Base-by-base conservation (phyloP, 805 yeast species). In the Nakazawaea molendinolei region DNA sequence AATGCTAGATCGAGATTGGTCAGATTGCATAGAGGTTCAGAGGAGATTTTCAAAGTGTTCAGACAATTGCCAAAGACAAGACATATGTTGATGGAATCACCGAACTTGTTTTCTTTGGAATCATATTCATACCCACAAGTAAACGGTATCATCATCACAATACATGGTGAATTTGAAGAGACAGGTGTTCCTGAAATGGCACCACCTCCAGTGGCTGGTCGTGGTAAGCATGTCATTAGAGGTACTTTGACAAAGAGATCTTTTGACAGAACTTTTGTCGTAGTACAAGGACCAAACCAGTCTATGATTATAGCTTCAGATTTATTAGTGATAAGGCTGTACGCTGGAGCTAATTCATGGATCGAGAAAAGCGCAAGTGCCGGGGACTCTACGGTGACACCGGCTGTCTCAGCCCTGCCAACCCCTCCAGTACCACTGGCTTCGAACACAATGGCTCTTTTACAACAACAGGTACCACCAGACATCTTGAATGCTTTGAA, bases 141-240 rank as follows among this genome's bases (percentile, higher is more conserved):
- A 20, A 73, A 78, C 34, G 96, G 95, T 5, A 76, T 92, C 49
- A 67, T 84, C 50, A 71, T 90, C 30, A 66, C 76, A 0, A 59
- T 90, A 12, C 98, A 92, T 60, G 98, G 98, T 4, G 79, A 74
- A 40, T 90, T 75, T 52, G 77, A 76, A 34, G 97, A 92, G 57
- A 54, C 60, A 16, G 78, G 63, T 0, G 66, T 64, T 15, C 86
- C 89, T 1, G 71, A 68, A 22, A 28, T 29, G 8, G 32, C 21
- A 3, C n/a, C 36, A 14, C 31, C 36, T 18, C 30, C 36, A n/a
- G 17, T 9, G 24, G 41, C 28, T 9, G 32, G 34, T 16, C 23
- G 34, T 8, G 30, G 26, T 22, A 28, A 23, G 14, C 28, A 41
- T 31, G 47, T 51, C 12, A 46, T 54, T 31, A 33, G 49, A 10